These are phyloP conservation scores for Plasmodium chabaudi DNA, from an alignment of 169 alveolate species.

Conservation along the genomic window DNA sequence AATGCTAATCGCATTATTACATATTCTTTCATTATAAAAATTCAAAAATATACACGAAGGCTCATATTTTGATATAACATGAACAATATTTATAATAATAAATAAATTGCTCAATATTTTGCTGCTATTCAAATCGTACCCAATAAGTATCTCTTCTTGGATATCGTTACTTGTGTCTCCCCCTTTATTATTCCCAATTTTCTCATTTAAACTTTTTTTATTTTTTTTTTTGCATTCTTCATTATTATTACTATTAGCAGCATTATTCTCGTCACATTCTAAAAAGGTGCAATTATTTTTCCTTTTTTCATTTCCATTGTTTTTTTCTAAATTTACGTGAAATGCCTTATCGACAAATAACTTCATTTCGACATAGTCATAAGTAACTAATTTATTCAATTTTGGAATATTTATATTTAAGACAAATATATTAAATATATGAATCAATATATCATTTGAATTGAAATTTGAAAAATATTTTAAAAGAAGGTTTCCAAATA, in stretches of 20 bases:
- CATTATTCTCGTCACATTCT: neutral
- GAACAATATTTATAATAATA: conserved; percentile 36
- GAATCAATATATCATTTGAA: neutral
- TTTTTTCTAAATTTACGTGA: neutral
- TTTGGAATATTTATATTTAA: conserved; percentile 11
- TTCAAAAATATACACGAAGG: conserved; percentile 41
- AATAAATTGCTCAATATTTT: conserved; percentile 14
- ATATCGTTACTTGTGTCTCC: neutral
- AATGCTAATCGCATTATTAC: conserved; percentile 24
- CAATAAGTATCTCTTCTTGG: neutral
- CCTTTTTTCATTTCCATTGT: neutral
- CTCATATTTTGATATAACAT: conserved; percentile 19
- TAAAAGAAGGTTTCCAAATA: conserved; percentile 22
- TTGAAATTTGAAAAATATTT: conserved; percentile 26
- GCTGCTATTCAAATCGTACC: conserved; percentile 5
- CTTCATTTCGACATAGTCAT: conserved; percentile 16
- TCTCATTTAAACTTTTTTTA: neutral
- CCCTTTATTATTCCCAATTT: neutral
- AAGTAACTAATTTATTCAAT: conserved; percentile 3
- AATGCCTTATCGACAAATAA: conserved; percentile 1
- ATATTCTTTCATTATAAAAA: conserved; percentile 50
- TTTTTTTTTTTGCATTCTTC: no score
- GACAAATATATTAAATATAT: conserved; percentile 20
- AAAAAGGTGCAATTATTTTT: neutral
- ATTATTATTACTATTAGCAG: no score